Base-by-base conservation (phyloP, 2,329 filamentous ascomycete genomes). In the Penicillium olsonii region DNA sequence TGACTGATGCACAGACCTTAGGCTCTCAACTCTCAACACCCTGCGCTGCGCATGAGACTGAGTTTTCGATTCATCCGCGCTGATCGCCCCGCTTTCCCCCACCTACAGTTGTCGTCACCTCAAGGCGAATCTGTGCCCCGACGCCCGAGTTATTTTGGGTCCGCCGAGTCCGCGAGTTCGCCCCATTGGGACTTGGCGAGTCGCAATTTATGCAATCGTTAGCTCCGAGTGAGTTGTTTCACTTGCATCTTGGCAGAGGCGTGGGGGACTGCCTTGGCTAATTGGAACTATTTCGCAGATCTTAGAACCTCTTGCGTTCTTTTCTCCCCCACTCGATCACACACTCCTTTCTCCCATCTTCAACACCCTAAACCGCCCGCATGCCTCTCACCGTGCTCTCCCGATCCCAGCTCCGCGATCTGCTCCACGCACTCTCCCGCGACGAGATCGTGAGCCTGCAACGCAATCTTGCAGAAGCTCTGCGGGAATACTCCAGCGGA, bases 401-500 rank as follows among this genome's bases (percentile, higher is more conserved):
- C 19, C 78, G 82, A 60, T 59, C 72, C 11, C 78, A 85, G 55
- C 79, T 86, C 24, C 77, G 75, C 50, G 69, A 68, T 5, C 68
- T 86, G 7, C 75, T 86, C 7, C 74, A 80, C 39, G 78, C 79
- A 11, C 71, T 86, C 42, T 78, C 70, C 33, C 77, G 75, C 44
- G 77, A 83, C 45, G 82, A 85, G 57, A 76, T 86, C 22, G 60
- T 77, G 20, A 68, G 77, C n/a, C 70, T 87, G 7, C 83, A 85
- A 53, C 68, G 76, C 55, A 78, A 75, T 19, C 77, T 87, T 5
- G 78, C 79, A 19, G 79, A 84, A 51, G 81, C 82, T 0, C 72
- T 87, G 4, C 81, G 83, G 59, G 81, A 83, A 62, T 88, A 87
- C 61, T 87, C 84, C 0, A 84, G 82, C 12, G 78, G 81, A 3